A percentile compares a stretch with the other conserved stretches of the same genome.
Conservation (phyloP, 768 basidiomycete genomes). For the Pisolithus orientalis region DNA sequence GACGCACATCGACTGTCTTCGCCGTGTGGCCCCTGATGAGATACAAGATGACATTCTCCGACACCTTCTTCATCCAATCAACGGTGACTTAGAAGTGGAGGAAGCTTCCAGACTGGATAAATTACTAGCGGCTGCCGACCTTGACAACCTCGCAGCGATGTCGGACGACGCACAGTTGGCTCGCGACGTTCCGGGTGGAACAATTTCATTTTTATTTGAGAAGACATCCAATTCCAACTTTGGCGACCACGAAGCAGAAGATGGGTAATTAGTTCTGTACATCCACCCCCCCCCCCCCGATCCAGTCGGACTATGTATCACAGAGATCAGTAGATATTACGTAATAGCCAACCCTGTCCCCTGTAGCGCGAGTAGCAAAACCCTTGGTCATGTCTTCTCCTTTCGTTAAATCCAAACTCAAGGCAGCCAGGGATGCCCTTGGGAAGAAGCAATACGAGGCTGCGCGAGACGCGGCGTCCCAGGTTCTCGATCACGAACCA, state of each 20-base stretch:
- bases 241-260: slow-evolving; percentile 8
- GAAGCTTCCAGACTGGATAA: slow-evolving; percentile 24
- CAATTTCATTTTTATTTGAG: slow-evolving; percentile 74
- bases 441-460: slow-evolving; percentile 65
- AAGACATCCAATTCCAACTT: slow-evolving; percentile 32
- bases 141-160: slow-evolving; percentile 38
- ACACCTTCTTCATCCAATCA: slow-evolving; percentile 29
- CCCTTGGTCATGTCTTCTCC: slow-evolving; percentile 22
- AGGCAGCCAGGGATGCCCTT: slow-evolving; percentile 69
- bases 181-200: slow-evolving; percentile 53
- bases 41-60: slow-evolving; percentile 66
- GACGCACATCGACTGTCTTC: slow-evolving; percentile 78
- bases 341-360: no score
- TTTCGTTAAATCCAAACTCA: slow-evolving; percentile 69
- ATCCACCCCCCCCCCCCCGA: no score
- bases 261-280: no score
- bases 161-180: slow-evolving; percentile 34
- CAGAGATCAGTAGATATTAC: no score
- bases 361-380: neutral
- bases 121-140: slow-evolving; percentile 40
- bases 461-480: slow-evolving; percentile 61
- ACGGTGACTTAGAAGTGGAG: slow-evolving; percentile 10
- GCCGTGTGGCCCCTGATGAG: slow-evolving; percentile 34
- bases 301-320: no score
- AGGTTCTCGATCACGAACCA: slow-evolving; percentile 68